Base-by-base conservation (phyloP, 2,329 filamentous ascomycete species). In the Diaporthe humulicola region DNA sequence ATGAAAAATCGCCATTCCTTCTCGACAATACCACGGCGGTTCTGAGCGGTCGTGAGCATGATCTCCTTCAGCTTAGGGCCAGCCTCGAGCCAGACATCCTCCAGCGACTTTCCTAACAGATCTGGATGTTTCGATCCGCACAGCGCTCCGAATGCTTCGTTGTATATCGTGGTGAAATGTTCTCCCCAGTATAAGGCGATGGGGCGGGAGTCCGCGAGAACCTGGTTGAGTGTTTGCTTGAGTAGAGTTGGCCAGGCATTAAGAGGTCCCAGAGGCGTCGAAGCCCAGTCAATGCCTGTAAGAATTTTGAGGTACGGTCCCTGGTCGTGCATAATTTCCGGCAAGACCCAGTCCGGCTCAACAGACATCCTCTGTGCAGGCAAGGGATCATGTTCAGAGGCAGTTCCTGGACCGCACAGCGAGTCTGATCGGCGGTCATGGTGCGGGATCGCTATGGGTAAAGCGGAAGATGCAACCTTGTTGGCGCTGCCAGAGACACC, bases 61-160 rank as follows among this genome's bases (percentile, higher is more conserved):
- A 82, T 81, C 33, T 83, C 79, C 75, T 84, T 84, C 25, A 88
- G 78, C 58, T 79, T 79, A 42, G 79, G 76, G 64, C 81, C 82
- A 15, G 81, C 81, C 76, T 93, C 91, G 5, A 86, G 84, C 92
- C 92, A 94, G 5, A 90, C 88, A 52, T 91, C 86, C 36, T 86
- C 85, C 75, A 93, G 83, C 36, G 86, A 87, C 78, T 89, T 88
- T 2, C 93, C 93, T 82, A 94, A 88, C 15, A 93, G 82, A 2
- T 79, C 78, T 1, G 92, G 92, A 79, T 94, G 92, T 74, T 91
- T 92, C 73, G 91, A 87, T 17, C 91, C 92, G 67, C 91, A 91
- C 25, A 93, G 86, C 73, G 88, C 84, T 74, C 90, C 87, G 78
- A 93, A 93, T 0, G 91, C 89, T 80, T 93, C 91, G 77, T 93